Percentiles rank a stretch among this genome's conserved stretches.
Evolutionary conservation across 441 rosid genomes (phyloP).

Genomic region (Gossypium gossypioides): DNA sequence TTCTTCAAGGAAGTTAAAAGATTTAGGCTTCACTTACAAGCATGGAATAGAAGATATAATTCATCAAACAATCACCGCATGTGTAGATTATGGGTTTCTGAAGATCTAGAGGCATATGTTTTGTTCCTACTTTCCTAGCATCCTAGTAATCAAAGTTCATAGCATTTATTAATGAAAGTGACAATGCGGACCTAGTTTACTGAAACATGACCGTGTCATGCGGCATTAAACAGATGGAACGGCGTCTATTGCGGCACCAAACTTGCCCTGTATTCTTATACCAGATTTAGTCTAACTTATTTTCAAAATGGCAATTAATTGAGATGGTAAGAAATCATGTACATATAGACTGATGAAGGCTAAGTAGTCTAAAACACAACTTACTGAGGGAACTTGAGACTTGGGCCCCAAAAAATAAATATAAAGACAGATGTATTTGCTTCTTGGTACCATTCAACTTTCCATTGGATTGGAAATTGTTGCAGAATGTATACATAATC

Average conservation of each 20-base stretch:
- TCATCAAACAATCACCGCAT: constrained; percentile 35
- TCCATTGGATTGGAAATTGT: background rate
- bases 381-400: constrained; percentile 1
- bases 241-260: background rate
- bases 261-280: background rate
- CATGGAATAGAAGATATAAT: constrained; percentile 42
- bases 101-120: constrained; percentile 3
- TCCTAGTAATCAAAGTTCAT: constrained; percentile 11
- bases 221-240: background rate
- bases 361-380: background rate
- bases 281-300: background rate
- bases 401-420: constrained; percentile 5
- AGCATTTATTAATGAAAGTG: constrained; percentile 4
- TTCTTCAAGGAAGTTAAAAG: constrained; percentile 58
- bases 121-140: constrained; percentile 5
- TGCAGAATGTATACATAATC: constrained; percentile 1
- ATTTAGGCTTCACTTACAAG: constrained; percentile 50
- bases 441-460: background rate
- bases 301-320: background rate
- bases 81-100: constrained; percentile 31
- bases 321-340: background rate
- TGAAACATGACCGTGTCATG: background rate
- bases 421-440: background rate
- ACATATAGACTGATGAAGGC: background rate
- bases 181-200: background rate